These are phyloP conservation scores for Candida incommunis DNA, from an alignment of 805 yeast genomes.

Conservation along the genomic window DNA sequence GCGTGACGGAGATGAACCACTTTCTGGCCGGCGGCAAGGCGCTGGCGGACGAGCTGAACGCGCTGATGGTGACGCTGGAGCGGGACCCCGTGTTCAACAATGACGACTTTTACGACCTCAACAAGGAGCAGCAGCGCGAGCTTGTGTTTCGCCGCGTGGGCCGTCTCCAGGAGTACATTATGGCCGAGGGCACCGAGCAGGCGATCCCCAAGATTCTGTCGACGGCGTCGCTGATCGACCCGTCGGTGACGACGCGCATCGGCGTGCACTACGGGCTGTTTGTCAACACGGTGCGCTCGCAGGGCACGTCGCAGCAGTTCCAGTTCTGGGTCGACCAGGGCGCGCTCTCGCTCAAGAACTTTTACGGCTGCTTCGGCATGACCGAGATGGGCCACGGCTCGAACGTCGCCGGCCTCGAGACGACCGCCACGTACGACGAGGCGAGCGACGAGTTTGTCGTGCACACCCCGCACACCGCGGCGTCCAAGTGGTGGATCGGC, in stretches of 20 bases:
- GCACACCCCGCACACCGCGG: constrained; percentile 73
- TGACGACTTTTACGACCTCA: constrained; percentile 32
- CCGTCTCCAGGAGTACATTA: constrained; percentile 6
- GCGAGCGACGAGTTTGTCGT: constrained; percentile 47
- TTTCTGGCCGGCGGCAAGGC: constrained; percentile 30
- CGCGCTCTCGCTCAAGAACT: constrained; percentile 12
- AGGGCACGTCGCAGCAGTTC: constrained; percentile 63
- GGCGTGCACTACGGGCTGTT: constrained; percentile 72
- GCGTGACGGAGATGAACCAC: constrained; percentile 25
- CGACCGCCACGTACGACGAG: constrained; percentile 60
- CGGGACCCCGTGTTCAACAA: constrained; percentile 39
- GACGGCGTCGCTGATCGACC: constrained; percentile 29
- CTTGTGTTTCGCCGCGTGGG: constrained; percentile 21
- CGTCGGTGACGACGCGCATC: constrained; percentile 56
- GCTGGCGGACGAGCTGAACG: constrained; percentile 25
- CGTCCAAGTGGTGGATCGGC: constrained; percentile 94
- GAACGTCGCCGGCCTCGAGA: constrained; percentile 75
- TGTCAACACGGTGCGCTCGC: constrained; percentile 57
- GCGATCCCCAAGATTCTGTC: constrained; percentile 6
- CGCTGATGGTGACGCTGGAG: constrained; percentile 31
- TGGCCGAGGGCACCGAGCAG: constrained; percentile 7
- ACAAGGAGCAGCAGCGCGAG: constrained; percentile 27
- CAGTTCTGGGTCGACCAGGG: constrained; percentile 53
- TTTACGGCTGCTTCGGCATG: constrained; percentile 78
- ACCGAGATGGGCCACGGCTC: constrained; percentile 82